Conservation (phyloP, 1,284 basidiomycete genomes). For the Irpex rosettiformis region DNA sequence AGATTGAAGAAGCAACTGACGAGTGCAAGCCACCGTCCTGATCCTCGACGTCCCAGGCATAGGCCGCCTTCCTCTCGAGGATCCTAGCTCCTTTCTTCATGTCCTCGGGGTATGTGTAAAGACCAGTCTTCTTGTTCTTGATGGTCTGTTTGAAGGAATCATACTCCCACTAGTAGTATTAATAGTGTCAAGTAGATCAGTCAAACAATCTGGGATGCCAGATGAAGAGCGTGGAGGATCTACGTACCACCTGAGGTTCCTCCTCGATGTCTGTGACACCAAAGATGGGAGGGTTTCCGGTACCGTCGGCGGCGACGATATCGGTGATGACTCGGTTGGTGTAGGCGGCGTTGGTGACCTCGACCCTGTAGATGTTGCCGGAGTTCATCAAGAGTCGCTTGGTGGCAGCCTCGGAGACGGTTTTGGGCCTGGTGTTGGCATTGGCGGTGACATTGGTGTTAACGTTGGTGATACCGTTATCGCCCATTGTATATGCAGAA, state of each 20-base stretch:
- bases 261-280: neutral
- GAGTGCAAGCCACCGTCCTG: neutral
- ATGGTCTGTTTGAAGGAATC: neutral
- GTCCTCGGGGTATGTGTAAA: neutral
- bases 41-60: neutral
- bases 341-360: neutral
- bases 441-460: neutral
- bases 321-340: neutral
- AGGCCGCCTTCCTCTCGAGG: neutral
- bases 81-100: neutral
- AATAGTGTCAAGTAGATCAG: neutral
- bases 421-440: neutral
- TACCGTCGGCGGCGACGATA: neutral
- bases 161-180: conserved; percentile 1
- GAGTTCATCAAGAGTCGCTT: neutral
- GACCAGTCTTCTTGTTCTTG: neutral
- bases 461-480: neutral
- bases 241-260: neutral
- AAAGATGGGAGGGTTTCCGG: neutral
- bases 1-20: neutral
- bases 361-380: neutral
- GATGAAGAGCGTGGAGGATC: neutral
- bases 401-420: neutral
- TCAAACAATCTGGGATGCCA: neutral
- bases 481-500: too few relatives aligned